Evolutionary conservation across 768 basidiomycete genomes (phyloP).

Genomic region (Austroboletus festivus): DNA sequence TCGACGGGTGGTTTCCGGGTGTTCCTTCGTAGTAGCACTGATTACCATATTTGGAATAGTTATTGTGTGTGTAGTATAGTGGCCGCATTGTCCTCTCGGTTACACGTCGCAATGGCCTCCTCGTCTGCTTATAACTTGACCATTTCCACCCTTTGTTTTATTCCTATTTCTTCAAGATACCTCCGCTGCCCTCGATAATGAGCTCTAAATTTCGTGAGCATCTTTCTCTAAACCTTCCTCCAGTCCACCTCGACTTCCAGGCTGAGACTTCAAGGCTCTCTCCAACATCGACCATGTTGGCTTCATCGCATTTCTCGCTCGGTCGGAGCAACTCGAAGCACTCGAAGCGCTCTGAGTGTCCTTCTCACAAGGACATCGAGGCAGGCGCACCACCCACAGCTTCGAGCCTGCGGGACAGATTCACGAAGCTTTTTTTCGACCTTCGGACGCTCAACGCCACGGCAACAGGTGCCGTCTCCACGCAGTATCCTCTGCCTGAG

Average conservation of each 20-base stretch:
- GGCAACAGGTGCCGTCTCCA: slow-evolving; percentile 27
- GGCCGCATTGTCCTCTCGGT: slow-evolving; percentile 20
- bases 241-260: slow-evolving; percentile 10
- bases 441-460: slow-evolving; percentile 26
- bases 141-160: slow-evolving; percentile 10
- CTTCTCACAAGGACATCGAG: slow-evolving; percentile 25
- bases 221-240: slow-evolving; percentile 20
- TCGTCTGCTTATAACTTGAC: slow-evolving; percentile 3
- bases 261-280: slow-evolving; percentile 42
- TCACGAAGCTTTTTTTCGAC: slow-evolving; percentile 39
- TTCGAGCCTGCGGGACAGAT: slow-evolving; percentile 27
- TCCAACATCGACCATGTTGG: slow-evolving; percentile 37
- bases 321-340: slow-evolving; percentile 12
- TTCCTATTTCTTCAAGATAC: neutral
- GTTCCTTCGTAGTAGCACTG: no score
- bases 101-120: slow-evolving; percentile 2
- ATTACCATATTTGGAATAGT: slow-evolving; percentile 15
- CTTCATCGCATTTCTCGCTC: slow-evolving; percentile 30
- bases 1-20: no score
- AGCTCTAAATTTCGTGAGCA: slow-evolving; percentile 32
- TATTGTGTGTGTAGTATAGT: slow-evolving; percentile 14
- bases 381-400: slow-evolving; percentile 19
- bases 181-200: slow-evolving; percentile 13
- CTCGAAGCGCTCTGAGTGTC: neutral
- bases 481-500: slow-evolving; percentile 20